Percentiles rank a stretch among this genome's conserved stretches.
phyloP scores from a whole-genome alignment of 108 stramenopile genomes.

The Fistulifera pelliculosa region DNA sequence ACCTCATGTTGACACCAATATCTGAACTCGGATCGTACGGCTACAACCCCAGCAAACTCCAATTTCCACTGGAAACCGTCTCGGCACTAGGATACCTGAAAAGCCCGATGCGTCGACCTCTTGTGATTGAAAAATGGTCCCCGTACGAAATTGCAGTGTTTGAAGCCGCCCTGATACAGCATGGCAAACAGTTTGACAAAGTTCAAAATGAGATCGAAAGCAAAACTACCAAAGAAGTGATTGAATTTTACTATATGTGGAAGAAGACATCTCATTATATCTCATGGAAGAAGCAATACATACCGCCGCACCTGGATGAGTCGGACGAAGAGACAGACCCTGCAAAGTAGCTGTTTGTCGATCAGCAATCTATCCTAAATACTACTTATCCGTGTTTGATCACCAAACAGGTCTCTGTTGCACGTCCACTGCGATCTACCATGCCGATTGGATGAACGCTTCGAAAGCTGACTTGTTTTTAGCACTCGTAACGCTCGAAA shows the following conservation, averaged over 20 bases:
- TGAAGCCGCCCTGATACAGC: slow-evolving; percentile 64
- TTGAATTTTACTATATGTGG: slow-evolving; percentile 98
- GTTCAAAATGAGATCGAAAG: slow-evolving; percentile 56
- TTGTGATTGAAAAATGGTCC: slow-evolving; percentile 80
- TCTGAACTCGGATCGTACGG: slow-evolving; percentile 37
- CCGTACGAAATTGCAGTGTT: slow-evolving; percentile 83
- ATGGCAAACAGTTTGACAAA: slow-evolving; percentile 78
- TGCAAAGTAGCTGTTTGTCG: background rate
- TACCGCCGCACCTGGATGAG: slow-evolving; percentile 7
- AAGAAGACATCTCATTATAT: slow-evolving; percentile 92
- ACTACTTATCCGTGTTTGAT: too few species aligned
- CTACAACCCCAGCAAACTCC: slow-evolving; percentile 17
- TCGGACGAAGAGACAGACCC: background rate
- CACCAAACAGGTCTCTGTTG: too few species aligned
- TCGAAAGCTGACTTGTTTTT: too few species aligned
- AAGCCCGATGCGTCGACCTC: slow-evolving; percentile 61
- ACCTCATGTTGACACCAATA: slow-evolving; percentile 17
- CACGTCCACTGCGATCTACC: too few species aligned
- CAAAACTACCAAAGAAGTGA: slow-evolving; percentile 78
- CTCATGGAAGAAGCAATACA: slow-evolving; percentile 58
- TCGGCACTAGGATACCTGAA: slow-evolving; percentile 38
- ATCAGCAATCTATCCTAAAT: too few species aligned
- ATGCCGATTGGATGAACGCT: too few species aligned
- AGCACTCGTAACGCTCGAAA: too few species aligned
- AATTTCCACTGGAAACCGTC: slow-evolving; percentile 34